Base-by-base conservation (phyloP, 2,329 filamentous ascomycete genomes). In the Didymellaceae sp. region DNA sequence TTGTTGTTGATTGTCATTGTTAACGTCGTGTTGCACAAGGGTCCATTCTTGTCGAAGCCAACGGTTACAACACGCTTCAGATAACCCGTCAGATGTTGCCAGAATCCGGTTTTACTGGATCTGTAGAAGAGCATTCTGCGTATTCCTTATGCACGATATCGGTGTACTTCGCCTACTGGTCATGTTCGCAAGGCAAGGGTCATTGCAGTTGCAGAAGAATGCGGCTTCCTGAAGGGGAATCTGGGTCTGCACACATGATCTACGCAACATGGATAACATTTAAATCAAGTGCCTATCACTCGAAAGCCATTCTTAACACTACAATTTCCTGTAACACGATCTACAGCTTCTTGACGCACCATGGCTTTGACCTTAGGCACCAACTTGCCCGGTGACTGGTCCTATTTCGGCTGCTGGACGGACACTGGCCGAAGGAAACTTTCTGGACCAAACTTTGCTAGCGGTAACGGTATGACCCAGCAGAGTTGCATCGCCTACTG, bases 401-500 rank as follows among this genome's bases (percentile, higher is more conserved):
- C 9, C 16, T 52, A 52, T 24, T 20, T 46, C 6, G 42, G 43
- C n/a, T 52, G 43, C 22, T 52, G 32, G 14, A 38, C 42, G 20
- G 42, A 52, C 21, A 42, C 42, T 22, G 37, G 43, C 6, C 24
- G 31, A 6, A 45, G 48, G 26, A 46, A 45, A 21, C 37, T 52
- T 16, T 8, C 42, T 2, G 37, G 43, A 4, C 25, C 22, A 5
- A 42, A 37, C 1, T 52, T 32, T 38, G 38, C 24, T 7, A 22
- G 38, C n/a, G n/a, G 16, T 18, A 11, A 8, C 10, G 43, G 43
- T 13, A 42, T 62, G 48, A 59, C 58, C 6, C 49, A 54, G 4
- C 49, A 45, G 2, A 44, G 39, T 11, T 64, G 61, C 28, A 33
- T 57, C 28, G 34, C 49, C 24, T 52, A 57, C 13, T 64, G 61